Conservation (phyloP, 2,329 filamentous ascomycete species). For the Metarhizium rileyi region DNA sequence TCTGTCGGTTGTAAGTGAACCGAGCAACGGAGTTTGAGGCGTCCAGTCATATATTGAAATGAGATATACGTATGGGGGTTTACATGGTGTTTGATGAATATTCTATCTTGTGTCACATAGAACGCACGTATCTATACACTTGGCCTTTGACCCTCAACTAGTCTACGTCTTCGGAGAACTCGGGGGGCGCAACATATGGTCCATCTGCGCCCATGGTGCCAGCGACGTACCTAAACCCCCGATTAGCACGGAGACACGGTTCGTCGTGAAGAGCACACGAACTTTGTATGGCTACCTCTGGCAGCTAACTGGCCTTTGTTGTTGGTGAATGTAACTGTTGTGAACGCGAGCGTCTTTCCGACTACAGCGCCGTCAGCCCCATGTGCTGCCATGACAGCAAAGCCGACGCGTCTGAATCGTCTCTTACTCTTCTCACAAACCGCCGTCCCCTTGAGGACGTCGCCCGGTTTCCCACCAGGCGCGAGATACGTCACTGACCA, state of each 20-base stretch:
- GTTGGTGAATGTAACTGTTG: constrained; percentile 49
- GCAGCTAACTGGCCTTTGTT: constrained; percentile 49
- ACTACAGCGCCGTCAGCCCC: constrained; percentile 33
- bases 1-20: not conserved
- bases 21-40: not conserved
- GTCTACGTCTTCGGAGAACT: constrained; percentile 25
- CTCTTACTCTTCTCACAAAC: constrained; percentile 51
- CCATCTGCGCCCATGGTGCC: constrained; percentile 27
- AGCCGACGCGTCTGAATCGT: no score
- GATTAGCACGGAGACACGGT: constrained; percentile 5
- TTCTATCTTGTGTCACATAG: not conserved
- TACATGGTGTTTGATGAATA: not conserved
- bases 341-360: constrained; percentile 55
- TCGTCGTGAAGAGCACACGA: constrained; percentile 11
- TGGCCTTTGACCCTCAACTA: constrained; percentile 9
- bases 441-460: constrained; percentile 45
- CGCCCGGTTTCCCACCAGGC: constrained; percentile 46
- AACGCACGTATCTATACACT: not conserved
- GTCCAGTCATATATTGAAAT: not conserved
- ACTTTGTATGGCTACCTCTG: constrained; percentile 59
- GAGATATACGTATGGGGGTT: not conserved
- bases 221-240: constrained; percentile 28
- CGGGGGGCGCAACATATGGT: constrained; percentile 26
- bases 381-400: no score
- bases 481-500: constrained; percentile 52